Base-by-base conservation (phyloP, 2,329 filamentous ascomycete genomes). In the Phialophora verrucosa region DNA sequence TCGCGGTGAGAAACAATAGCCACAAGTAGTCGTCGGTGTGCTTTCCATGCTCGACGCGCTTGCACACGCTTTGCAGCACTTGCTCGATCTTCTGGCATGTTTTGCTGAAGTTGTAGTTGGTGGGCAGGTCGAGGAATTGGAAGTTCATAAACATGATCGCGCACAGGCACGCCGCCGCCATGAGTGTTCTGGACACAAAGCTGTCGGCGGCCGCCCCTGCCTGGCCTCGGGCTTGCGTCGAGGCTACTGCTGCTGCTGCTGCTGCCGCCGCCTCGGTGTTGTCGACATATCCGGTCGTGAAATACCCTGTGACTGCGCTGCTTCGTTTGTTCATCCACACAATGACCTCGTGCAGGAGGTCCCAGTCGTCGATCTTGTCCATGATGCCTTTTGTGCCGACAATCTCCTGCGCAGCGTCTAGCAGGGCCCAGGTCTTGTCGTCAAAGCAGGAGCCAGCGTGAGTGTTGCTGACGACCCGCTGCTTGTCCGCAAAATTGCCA, bases 81-180 rank as follows among this genome's bases (percentile, higher is more conserved):
- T 57, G 50, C 50, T 63, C 64, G 31, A 66, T 66, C 32, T 42
- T 54, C 20, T 59, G 59, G 51, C 57, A 66, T 11, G 59, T 55
- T n/a, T 53, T 59, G 56, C 59, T 66, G 54, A 66, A 66, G 42
- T 66, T 66, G 59, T 63, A 66, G 47, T 66, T 66, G 47, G 44
- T 63, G 32, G 64, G 55, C 44, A 55, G 50, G 23, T 66, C 60
- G 17, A 59, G 20, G 49, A 63, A 66, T 25, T 44, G 53, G 14
- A 66, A 53, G 35, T 66, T 66, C 64, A 66, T 66, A 8, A 63
- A 63, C 44, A 66, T 47, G 27, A 66, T 66, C n/a, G 23, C 59
- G 38, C 25, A 63, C 3, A 66, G 54, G 27, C 55, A 66, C 14
- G 64, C 49, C 14, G 59, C 49, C 3, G 59, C 59, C n/a, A 55